These are phyloP conservation scores for Exophiala sideris DNA, from an alignment of 2,329 filamentous ascomycete genomes.

Conservation along the genomic window DNA sequence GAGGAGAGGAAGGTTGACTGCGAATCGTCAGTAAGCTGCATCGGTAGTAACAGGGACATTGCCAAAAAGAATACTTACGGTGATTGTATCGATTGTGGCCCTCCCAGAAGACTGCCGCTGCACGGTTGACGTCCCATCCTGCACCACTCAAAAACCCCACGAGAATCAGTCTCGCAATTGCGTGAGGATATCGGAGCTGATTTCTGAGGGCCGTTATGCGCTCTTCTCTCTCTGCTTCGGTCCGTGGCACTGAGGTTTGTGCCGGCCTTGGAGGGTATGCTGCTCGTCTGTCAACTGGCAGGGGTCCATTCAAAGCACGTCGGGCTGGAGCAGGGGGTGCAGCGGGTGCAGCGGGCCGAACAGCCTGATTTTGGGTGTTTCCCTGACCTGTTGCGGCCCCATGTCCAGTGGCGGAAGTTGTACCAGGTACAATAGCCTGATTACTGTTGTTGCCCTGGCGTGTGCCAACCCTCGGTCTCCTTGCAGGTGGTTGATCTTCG, in stretches of 20 bases:
- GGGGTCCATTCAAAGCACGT: not conserved
- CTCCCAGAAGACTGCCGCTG: slow-evolving; percentile 6
- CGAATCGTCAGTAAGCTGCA: no score
- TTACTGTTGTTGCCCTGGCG: no score
- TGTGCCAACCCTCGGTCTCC: no score
- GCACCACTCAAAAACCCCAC: not conserved
- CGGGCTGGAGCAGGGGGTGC: not conserved
- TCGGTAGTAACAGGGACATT: no score
- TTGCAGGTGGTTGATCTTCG: no score
- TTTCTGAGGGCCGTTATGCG: slow-evolving; percentile 10
- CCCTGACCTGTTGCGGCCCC: no score
- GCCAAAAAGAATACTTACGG: no score
- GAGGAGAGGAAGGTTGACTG: no score
- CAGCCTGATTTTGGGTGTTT: not conserved
- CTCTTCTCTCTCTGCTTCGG: not conserved
- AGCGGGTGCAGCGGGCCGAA: not conserved
- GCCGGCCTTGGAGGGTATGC: not conserved
- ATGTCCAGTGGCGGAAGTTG: no score
- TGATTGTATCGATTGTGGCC: not conserved
- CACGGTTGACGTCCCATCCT: slow-evolving; percentile 15
- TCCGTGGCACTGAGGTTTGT: not conserved
- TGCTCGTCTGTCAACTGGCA: not conserved
- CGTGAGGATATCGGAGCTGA: slow-evolving; percentile 11
- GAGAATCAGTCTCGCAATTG: not conserved
- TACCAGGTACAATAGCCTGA: no score